Base-by-base conservation (phyloP, 306 rosid species). In the Benincasa hispida region DNA sequence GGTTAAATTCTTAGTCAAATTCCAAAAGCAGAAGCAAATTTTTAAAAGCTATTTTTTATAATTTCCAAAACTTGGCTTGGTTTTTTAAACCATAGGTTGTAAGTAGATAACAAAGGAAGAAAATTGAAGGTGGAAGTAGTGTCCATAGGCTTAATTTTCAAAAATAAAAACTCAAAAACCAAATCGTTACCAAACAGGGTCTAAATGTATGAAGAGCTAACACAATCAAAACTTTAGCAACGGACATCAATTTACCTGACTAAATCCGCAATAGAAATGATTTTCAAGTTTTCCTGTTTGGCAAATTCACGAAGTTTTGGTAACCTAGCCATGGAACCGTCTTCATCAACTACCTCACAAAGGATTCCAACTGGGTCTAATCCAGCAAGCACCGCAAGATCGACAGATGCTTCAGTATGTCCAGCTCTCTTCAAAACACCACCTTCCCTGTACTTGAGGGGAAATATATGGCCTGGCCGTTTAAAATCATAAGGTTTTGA, bases 351-450 rank as follows among this genome's bases (percentile, higher is more conserved):
- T 79, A 94, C 78, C 86, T 94, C 97, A 83, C 97, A 92, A 47
- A 90, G 83, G 83, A 94, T 84, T 63, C 87, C 93, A 18, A 81
- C 90, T 1, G 99, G 92, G 6, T 87, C 87, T 77, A 90, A 79
- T 63, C 99, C 99, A 76, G 99, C 97, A 54, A 92, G 89, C 58
- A 88, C 15, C 0, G 96, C 85, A 67, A 94, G 99, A 83, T 94
- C 99, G 72, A 89, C 99, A 8, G 99, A 89, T 76, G 97, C 97
- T 89, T 94, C 99, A 10, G 95, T 90, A 74, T 92, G 97, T 62
- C 96, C 97, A 7, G 96, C 95, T 84, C 97, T 89, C 85, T 92
- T 94, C 84, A 94, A 81, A 63, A 94, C 97, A 73, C 99, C 99
- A 32, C 97, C 99, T 55, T 94, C 96, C 57, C 92, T 85, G 78